These are phyloP conservation scores for Fusarium beomiforme DNA, from an alignment of 2,329 filamentous ascomycete genomes.

Conservation along the genomic window DNA sequence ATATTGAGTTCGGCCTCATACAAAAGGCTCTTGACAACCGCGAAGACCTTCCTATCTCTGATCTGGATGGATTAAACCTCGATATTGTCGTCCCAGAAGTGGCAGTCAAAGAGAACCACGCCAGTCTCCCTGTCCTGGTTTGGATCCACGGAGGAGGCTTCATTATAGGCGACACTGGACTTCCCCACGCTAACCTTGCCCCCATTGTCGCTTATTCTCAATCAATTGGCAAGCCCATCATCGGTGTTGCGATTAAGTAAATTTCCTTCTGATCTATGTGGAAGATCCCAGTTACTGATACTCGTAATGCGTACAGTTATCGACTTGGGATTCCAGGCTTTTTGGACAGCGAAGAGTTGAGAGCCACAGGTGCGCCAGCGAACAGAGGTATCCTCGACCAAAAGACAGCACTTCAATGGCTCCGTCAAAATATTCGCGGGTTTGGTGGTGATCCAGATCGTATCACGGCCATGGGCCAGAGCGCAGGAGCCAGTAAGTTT, in stretches of 20 bases:
- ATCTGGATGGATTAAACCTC: background rate
- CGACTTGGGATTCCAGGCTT: background rate
- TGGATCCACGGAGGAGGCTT: background rate
- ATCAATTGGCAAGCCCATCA: background rate
- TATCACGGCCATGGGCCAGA: background rate
- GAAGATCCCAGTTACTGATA: background rate
- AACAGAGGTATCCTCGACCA: background rate
- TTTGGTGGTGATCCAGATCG: background rate
- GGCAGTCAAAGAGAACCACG: rapidly evolving
- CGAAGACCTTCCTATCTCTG: background rate
- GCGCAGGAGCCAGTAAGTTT: background rate
- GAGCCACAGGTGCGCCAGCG: background rate
- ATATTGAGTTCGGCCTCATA: background rate
- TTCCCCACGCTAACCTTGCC: background rate
- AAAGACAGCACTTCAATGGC: background rate
- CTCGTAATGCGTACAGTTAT: background rate
- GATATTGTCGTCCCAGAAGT: background rate
- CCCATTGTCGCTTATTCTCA: background rate
- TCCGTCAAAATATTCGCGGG: background rate
- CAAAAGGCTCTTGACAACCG: background rate
- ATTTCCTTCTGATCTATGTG: background rate
- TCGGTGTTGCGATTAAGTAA: background rate
- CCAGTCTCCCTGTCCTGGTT: background rate
- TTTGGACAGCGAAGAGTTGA: background rate
- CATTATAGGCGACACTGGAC: background rate